Evolutionary conservation across 345 rosid species (phyloP), one percentile per base, ranked within the genome.

Genomic region (Syzygium grande): DNA sequence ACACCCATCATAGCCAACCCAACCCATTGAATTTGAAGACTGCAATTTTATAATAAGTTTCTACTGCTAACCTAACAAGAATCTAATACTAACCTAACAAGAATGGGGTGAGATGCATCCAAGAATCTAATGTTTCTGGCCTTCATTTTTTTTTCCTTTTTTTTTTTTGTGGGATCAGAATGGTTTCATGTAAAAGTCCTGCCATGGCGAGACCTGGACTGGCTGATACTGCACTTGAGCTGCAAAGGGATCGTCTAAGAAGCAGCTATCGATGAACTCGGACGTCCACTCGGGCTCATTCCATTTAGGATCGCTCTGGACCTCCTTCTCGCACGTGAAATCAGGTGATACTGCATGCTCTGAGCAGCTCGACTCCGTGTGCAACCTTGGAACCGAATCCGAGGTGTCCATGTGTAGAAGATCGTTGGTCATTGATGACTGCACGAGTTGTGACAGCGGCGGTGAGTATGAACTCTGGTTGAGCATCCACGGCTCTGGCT

Each of bases 311-410:
- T 92, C 89, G 30, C 97, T 95, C 87, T 93, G 92, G 19, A 90
- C 98, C 93, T 94, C 95, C 89, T 85, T 90, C 63, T 92, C 91
- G 68, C 88, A 87, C 86, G 90, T 77, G 91, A 92, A 86, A 51
- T 93, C 97, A 3, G 96, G 94, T 9, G 96, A 92, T 0, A 93
- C 83, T 88, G 89, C 95, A 84, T 95, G 96, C 87, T 94, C 95
- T 17, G 98, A 96, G 89, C 95, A 88, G 85, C 95, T 94, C 2
- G 96, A 93, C 34, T 96, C 96, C 2, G 93, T 92, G 54, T 93
- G 95, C 78, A 94, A 61, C 73, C 93, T 91, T 3, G 97, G 96
- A 27, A 89, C 68, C 17, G 94, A 93, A 14, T 94, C 97, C 13
- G 95, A 93, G 9, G 91, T 86, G 84, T 96, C 97, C 90, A 90